These are phyloP conservation scores for Epichloe sp. DNA, from an alignment of 2,329 filamentous ascomycete genomes.

Conservation along the genomic window DNA sequence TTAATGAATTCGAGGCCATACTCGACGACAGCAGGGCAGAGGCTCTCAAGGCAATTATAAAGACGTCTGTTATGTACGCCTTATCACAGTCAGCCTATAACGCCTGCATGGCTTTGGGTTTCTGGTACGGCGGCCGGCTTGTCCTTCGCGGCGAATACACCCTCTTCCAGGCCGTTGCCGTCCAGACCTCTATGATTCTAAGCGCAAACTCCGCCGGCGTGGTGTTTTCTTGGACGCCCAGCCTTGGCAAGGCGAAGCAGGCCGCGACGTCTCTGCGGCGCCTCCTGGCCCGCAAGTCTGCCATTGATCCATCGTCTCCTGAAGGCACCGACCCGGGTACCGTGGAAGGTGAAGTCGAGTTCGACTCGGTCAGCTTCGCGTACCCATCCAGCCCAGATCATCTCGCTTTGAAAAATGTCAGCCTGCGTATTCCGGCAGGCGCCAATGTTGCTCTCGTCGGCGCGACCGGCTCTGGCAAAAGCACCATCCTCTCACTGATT, in stretches of 20 bases:
- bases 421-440: no score
- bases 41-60: background rate
- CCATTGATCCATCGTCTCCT: no score
- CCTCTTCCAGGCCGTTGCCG: background rate
- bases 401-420: no score
- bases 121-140: conserved; percentile 10
- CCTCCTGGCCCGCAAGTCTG: background rate
- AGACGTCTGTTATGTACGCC: background rate
- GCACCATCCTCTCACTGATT: no score
- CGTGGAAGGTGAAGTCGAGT: no score
- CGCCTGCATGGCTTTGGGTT: conserved; percentile 5
- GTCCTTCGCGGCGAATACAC: conserved; percentile 6
- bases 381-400: no score
- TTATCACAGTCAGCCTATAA: conserved; percentile 4
- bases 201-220: background rate
- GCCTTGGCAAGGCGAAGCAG: background rate
- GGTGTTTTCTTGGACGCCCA: background rate
- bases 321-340: no score
- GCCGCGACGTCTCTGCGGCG: background rate
- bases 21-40: background rate
- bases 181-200: background rate
- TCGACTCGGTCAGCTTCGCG: no score
- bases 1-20: background rate
- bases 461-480: no score
- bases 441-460: no score